Evolutionary conservation across 768 basidiomycete genomes (phyloP).

Genomic region (Saitozyma sp.): DNA sequence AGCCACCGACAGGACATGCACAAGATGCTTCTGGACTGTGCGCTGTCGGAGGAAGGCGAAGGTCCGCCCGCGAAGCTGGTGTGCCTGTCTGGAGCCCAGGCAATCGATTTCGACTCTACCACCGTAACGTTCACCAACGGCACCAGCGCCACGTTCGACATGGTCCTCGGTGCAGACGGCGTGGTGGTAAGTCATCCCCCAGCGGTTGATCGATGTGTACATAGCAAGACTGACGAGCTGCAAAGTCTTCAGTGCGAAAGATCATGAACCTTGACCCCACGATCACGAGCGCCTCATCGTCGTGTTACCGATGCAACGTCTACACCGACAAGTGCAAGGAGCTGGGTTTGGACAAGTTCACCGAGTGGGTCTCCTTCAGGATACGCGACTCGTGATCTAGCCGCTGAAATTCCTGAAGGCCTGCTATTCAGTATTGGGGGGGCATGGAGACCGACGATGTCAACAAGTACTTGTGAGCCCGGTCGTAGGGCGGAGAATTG

Average conservation of each 20-base stretch:
- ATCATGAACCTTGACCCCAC: slow-evolving; percentile 22
- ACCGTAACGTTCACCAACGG: slow-evolving; percentile 34
- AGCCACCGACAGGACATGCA: slow-evolving; percentile 39
- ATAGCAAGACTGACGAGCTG: background rate
- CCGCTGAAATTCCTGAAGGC: background rate
- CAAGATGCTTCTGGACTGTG: slow-evolving; percentile 27
- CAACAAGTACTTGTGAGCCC: slow-evolving; percentile 22
- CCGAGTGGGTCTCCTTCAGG: slow-evolving; percentile 9
- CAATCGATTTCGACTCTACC: slow-evolving; percentile 24
- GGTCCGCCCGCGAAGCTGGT: slow-evolving; percentile 25
- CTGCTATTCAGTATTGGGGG: slow-evolving; percentile 32
- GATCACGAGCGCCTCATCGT: slow-evolving; percentile 29
- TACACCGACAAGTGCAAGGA: slow-evolving; percentile 14
- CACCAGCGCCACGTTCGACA: slow-evolving; percentile 15
- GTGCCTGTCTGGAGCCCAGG: slow-evolving; percentile 13
- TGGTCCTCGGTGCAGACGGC: slow-evolving; percentile 39
- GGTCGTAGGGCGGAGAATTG: too few species aligned
- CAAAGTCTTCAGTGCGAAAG: slow-evolving; percentile 17
- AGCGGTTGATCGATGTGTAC: background rate
- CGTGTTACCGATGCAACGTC: slow-evolving; percentile 42
- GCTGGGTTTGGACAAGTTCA: slow-evolving; percentile 27
- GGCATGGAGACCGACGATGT: slow-evolving; percentile 24
- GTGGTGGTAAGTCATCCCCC: slow-evolving; percentile 14
- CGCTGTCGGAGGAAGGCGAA: slow-evolving; percentile 18
- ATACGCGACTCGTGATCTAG: background rate